Percentiles rank a stretch among this genome's conserved stretches.
Conservation (phyloP, 164 flowering plant species). For the Nelumbo lutea region DNA sequence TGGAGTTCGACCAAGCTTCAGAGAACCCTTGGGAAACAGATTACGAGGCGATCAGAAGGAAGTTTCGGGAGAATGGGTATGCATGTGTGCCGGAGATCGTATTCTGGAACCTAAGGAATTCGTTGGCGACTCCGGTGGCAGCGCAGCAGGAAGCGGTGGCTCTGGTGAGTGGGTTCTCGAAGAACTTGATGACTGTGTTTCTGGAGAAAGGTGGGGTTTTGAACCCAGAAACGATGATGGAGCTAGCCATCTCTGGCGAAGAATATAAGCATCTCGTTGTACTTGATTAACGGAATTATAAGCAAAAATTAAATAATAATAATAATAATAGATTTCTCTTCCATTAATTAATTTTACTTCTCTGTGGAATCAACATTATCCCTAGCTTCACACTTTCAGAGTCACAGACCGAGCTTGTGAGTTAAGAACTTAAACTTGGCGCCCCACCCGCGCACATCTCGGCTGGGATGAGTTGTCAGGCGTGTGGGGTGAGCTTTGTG, state of each 20-base stretch:
- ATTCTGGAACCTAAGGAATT: slow-evolving; percentile 47
- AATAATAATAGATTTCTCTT: too few species aligned
- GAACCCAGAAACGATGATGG: slow-evolving; percentile 38
- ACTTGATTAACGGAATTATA: slow-evolving; percentile 22
- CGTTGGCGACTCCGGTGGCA: slow-evolving; percentile 38
- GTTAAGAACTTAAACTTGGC: too few species aligned
- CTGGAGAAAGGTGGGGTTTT: slow-evolving; percentile 33
- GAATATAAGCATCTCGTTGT: slow-evolving; percentile 34
- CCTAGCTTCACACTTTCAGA: too few species aligned
- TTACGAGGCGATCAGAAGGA: slow-evolving; percentile 34
- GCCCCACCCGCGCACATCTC: too few species aligned
- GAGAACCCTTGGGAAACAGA: slow-evolving; percentile 46
- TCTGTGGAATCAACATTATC: too few species aligned
- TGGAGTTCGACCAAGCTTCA: slow-evolving; percentile 55
- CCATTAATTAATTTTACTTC: too few species aligned
- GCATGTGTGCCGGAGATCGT: slow-evolving; percentile 42
- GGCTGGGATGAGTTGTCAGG: too few species aligned
- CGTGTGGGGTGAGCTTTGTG: too few species aligned
- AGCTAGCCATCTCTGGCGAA: slow-evolving; percentile 29
- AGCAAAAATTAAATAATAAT: too few species aligned
- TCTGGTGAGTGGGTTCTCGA: slow-evolving; percentile 52
- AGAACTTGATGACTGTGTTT: slow-evolving; percentile 44
- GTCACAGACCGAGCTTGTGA: too few species aligned
- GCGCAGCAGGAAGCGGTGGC: slow-evolving; percentile 39
- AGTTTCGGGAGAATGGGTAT: slow-evolving; percentile 30